These are phyloP conservation scores for Candida chilensis DNA, from an alignment of 805 yeast species.

Conservation along the genomic window DNA sequence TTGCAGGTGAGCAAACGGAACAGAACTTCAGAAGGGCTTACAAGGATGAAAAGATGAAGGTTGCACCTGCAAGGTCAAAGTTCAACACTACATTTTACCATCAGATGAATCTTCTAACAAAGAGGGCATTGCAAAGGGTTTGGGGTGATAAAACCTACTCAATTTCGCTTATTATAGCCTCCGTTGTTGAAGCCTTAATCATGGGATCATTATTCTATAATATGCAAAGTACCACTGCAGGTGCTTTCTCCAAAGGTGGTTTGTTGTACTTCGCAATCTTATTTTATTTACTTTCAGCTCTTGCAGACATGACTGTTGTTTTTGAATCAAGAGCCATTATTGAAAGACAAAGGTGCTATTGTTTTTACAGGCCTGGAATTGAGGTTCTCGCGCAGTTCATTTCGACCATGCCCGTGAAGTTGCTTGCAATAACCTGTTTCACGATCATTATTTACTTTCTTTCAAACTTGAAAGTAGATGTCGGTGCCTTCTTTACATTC, in stretches of 20 bases:
- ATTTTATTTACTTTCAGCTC: slow-evolving; percentile 48
- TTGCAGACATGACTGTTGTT: slow-evolving; percentile 41
- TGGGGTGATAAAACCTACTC: no score
- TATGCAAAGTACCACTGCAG: slow-evolving; percentile 27
- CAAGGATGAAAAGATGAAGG: slow-evolving; percentile 23
- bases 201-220: slow-evolving; percentile 44
- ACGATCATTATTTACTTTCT: slow-evolving; percentile 14
- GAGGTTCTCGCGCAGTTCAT: slow-evolving; percentile 29
- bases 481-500: slow-evolving; percentile 27
- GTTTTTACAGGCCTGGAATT: slow-evolving; percentile 29
- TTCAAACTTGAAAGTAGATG: slow-evolving; percentile 20
- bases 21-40: slow-evolving; percentile 14
- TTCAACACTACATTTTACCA: slow-evolving; percentile 12
- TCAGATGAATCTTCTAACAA: slow-evolving; percentile 8
- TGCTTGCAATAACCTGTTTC: slow-evolving; percentile 22
- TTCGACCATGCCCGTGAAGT: slow-evolving; percentile 26
- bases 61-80: slow-evolving; percentile 26
- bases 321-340: slow-evolving; percentile 33
- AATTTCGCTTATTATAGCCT: slow-evolving; percentile 5
- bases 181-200: slow-evolving; percentile 28
- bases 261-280: slow-evolving; percentile 40
- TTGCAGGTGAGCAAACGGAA: slow-evolving; percentile 19
- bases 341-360: slow-evolving; percentile 32
- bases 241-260: slow-evolving; percentile 47
- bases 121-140: slow-evolving; percentile 9